Evolutionary conservation across 768 basidiomycete genomes (phyloP).

Genomic region (Termitomyces sp.): DNA sequence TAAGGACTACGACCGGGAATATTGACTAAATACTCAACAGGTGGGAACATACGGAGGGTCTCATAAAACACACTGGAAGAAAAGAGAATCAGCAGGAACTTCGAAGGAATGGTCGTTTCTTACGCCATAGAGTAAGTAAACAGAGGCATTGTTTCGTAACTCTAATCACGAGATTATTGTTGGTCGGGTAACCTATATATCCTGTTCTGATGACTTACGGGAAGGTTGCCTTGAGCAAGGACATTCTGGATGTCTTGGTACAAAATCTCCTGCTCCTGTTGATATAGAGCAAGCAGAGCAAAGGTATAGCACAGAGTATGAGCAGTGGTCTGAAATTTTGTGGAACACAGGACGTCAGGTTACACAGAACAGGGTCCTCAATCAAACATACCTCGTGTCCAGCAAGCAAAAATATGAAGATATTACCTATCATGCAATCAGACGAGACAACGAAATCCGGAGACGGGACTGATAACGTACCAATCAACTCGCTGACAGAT

Average conservation of each 20-base stretch:
- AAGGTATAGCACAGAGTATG: conserved; percentile 33
- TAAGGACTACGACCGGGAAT: neutral
- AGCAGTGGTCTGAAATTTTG: conserved; percentile 26
- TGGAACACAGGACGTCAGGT: neutral
- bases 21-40: conserved; percentile 24
- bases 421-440: conserved; percentile 26
- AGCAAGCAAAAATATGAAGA: conserved; percentile 51
- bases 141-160: conserved; percentile 34
- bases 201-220: conserved; percentile 16
- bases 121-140: conserved; percentile 35
- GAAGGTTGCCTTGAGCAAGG: conserved; percentile 22
- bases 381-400: conserved; percentile 46
- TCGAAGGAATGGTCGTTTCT: neutral
- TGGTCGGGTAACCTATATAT: neutral
- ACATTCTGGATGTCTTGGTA: conserved; percentile 30
- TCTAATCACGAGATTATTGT: conserved; percentile 14
- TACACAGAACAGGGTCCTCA: neutral
- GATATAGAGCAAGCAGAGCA: conserved; percentile 35
- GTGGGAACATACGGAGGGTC: conserved; percentile 41
- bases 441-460: neutral
- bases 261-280: conserved; percentile 36
- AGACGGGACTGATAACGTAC: conserved; percentile 12
- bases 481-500: conserved; percentile 37
- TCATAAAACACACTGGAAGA: conserved; percentile 44
- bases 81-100: neutral